phyloP scores from a whole-genome alignment of 345 rosid species.

The Noccaea caerulescens region DNA sequence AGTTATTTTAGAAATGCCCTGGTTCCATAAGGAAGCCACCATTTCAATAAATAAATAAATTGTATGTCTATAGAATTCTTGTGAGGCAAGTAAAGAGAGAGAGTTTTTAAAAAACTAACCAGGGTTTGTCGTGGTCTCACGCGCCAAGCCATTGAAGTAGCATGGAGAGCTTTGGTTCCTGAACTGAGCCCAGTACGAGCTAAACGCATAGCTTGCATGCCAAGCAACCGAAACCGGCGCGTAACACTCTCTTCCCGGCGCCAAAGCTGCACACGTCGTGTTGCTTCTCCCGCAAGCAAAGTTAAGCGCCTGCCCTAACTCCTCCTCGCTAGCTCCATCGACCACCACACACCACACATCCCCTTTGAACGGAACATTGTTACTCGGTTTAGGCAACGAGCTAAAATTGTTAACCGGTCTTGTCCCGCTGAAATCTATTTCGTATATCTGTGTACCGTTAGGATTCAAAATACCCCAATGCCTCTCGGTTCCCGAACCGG shows the following conservation, averaged over 20 bases:
- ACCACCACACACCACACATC: constrained; percentile 70
- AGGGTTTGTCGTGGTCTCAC: constrained; percentile 64
- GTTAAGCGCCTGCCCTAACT: constrained; percentile 48
- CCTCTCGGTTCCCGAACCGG: constrained; percentile 76
- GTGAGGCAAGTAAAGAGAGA: background rate
- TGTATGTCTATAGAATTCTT: constrained; percentile 19
- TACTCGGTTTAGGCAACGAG: constrained; percentile 52
- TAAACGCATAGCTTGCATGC: constrained; percentile 83
- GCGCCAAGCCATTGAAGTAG: constrained; percentile 73
- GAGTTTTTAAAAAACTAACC: constrained; percentile 48
- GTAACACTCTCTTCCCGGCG: constrained; percentile 62
- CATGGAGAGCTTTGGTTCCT: constrained; percentile 62
- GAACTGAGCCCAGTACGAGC: constrained; percentile 72
- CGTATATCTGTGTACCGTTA: constrained; percentile 54
- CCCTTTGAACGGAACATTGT: constrained; percentile 60
- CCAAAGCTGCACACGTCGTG: constrained; percentile 57
- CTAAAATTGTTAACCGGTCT: constrained; percentile 33
- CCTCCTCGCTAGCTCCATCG: constrained; percentile 45
- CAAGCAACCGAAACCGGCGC: constrained; percentile 54
- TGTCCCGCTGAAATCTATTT: constrained; percentile 61
- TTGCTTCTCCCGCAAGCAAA: constrained; percentile 57
- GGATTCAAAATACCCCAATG: constrained; percentile 71
- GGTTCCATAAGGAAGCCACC: background rate
- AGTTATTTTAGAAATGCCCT: background rate
- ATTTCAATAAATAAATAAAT: background rate